Evolutionary conservation across 306 rosid genomes (phyloP), one percentile per base, ranked within the genome.

Genomic region (Ormosia semicastrata): DNA sequence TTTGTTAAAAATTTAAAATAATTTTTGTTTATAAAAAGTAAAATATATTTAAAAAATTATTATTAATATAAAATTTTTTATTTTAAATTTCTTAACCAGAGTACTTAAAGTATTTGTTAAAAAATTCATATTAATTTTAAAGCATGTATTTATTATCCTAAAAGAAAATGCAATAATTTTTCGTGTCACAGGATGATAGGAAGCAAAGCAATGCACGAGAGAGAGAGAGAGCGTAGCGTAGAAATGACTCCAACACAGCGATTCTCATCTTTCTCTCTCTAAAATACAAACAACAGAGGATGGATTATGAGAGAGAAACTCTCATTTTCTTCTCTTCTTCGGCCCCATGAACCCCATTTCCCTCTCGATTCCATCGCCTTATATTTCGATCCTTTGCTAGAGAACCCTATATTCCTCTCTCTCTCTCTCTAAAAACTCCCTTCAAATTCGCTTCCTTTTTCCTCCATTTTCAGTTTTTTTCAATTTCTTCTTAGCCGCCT

Each of bases 361-460:
- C 83, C 71, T 83, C 65, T 85, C 78, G 92, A 82, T 85, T 90
- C 73, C 87, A 37, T 86, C 89, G 87, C 86, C 88, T 59, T 24
- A 8, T 7, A 85, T 82, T 77, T 66, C 89, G 76, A 53, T 79
- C 81, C 44, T n/a, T 81, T 81, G 73, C 78, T 70, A 37, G 36
- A 83, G 82, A 74, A 68, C 85, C 86, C 83, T 63, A 71, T 76
- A 24, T 24, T 66, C 70, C 9, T 36, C 40, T 56, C 83, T 62
- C 65, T 59, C 56, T 59, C 49, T 58, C 72, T 47, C 1, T 54
- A 9, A 11, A 60, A 39, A 7, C 11, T 71, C 12, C 65, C 63
- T 44, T 68, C 41, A 47, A 70, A 57, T 71, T 79, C 62, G 6
- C 76, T 77, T 56, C 60, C 0, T 78, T 76, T 67, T 67, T 79